phyloP scores from a whole-genome alignment of 768 basidiomycete genomes.

The Leccinellum rugosiceps region DNA sequence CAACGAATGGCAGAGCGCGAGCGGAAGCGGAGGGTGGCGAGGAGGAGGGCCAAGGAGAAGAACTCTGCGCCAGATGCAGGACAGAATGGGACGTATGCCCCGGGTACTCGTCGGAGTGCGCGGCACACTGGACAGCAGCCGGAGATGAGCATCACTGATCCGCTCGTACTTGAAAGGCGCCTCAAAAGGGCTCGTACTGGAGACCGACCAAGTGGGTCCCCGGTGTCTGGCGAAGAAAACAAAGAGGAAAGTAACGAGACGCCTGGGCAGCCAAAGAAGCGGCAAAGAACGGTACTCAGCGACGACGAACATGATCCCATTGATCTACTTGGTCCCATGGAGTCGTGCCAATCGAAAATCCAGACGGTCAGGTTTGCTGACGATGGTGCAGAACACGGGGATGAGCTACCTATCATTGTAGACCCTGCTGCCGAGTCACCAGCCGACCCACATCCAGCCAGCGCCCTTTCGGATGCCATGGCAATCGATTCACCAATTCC shows the following conservation, averaged over 20 bases:
- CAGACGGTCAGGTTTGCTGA: conserved; percentile 52
- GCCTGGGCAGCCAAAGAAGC: conserved; percentile 47
- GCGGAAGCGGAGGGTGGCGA: conserved; percentile 58
- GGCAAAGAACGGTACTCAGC: conserved; percentile 44
- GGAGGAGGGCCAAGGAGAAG: conserved; percentile 37
- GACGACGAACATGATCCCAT: conserved; percentile 50
- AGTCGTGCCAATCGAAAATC: conserved; percentile 32
- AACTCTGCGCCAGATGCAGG: conserved; percentile 19
- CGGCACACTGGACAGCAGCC: conserved; percentile 69
- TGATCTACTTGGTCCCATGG: conserved; percentile 33
- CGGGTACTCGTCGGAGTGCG: conserved; percentile 66
- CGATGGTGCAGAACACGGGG: conserved; percentile 19
- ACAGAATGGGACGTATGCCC: conserved; percentile 35
- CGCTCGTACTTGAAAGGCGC: conserved; percentile 67
- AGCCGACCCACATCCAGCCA: neutral
- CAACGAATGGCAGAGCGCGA: conserved; percentile 82
- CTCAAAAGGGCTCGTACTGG: conserved; percentile 69
- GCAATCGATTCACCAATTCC: conserved; percentile 35
- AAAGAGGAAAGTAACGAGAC: conserved; percentile 37
- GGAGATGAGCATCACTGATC: conserved; percentile 73
- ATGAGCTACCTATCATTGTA: conserved; percentile 12
- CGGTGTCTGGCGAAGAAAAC: conserved; percentile 45
- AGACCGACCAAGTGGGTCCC: conserved; percentile 49
- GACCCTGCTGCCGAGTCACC: conserved; percentile 3
- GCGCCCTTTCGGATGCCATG: conserved; percentile 29